Evolutionary conservation across 2,329 filamentous ascomycete species (phyloP).

Genomic region (Karstenula rhodostoma): DNA sequence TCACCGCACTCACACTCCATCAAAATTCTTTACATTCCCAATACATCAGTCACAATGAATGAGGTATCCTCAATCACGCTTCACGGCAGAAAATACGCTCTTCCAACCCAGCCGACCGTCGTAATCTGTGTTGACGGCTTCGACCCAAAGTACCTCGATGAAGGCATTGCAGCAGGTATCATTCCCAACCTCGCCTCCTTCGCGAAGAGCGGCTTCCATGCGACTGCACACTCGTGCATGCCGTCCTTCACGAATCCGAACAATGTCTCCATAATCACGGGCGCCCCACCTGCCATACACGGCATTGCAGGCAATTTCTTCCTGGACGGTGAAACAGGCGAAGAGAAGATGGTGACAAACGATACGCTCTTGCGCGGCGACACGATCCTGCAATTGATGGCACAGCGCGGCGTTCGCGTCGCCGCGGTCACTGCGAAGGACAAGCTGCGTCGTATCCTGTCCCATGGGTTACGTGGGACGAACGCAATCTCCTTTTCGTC

Average conservation of each 20-base stretch:
- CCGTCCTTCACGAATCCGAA: constrained; percentile 58
- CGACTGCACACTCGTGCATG: constrained; percentile 52
- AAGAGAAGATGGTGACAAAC: constrained; percentile 54
- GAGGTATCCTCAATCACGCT: too few species aligned
- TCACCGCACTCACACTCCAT: too few species aligned
- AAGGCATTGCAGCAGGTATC: constrained; percentile 44
- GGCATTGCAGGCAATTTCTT: constrained; percentile 57
- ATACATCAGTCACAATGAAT: too few species aligned
- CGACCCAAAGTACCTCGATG: constrained; percentile 52
- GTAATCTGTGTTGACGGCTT: constrained; percentile 57
- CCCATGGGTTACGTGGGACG: constrained; percentile 42
- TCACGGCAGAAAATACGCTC: not conserved
- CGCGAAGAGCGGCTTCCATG: constrained; percentile 49
- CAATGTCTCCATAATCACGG: constrained; percentile 57
- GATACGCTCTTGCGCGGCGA: constrained; percentile 52
- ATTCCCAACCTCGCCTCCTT: constrained; percentile 26
- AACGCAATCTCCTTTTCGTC: constrained; percentile 52
- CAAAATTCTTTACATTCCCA: too few species aligned
- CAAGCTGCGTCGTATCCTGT: constrained; percentile 54
- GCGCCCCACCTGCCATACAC: constrained; percentile 50
- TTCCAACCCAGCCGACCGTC: constrained; percentile 49
- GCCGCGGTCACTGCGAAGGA: constrained; percentile 57
- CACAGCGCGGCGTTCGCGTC: constrained; percentile 50
- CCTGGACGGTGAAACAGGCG: constrained; percentile 50
- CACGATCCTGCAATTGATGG: constrained; percentile 54